A percentile compares a stretch with the other conserved stretches of the same genome.
Evolutionary conservation across 202 grass and related monocot genomes (phyloP).

Genomic region (Saccharum hybrid): DNA sequence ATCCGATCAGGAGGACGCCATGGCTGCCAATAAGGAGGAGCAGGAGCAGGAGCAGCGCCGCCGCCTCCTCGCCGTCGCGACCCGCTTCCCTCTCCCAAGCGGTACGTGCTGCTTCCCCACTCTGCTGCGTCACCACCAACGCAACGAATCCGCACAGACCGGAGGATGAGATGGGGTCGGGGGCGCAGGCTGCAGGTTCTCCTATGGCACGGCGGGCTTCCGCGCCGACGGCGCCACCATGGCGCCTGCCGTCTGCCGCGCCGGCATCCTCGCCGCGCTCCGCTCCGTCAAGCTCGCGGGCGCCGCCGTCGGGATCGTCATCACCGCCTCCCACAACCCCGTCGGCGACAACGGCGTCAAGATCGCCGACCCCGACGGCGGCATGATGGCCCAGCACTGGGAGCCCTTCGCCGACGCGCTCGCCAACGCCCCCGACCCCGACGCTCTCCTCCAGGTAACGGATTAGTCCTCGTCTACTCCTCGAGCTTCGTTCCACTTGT

Average conservation of each 20-base stretch:
- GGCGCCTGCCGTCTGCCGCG: conserved; percentile 74
- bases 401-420: conserved; percentile 89
- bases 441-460: conserved; percentile 68
- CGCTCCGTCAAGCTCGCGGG: conserved; percentile 69
- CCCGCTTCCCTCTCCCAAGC: conserved; percentile 58
- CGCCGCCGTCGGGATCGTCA: conserved; percentile 64
- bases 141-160: background rate
- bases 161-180: background rate
- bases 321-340: conserved; percentile 92
- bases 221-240: conserved; percentile 68
- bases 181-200: conserved; percentile 47
- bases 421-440: conserved; percentile 63
- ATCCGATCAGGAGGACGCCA: conserved; percentile 7
- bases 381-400: conserved; percentile 85
- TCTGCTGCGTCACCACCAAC: background rate
- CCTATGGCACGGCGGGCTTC: conserved; percentile 89
- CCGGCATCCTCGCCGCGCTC: conserved; percentile 70
- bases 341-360: conserved; percentile 81
- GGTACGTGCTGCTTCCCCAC: conserved; percentile 24
- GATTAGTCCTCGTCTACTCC: background rate
- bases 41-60: conserved; percentile 48
- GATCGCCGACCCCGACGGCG: conserved; percentile 83
- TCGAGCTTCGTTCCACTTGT: background rate
- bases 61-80: conserved; percentile 62
- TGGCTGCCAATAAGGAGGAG: conserved; percentile 1